Base-by-base conservation (phyloP, 768 basidiomycete genomes). In the Chalciporus chontae region DNA sequence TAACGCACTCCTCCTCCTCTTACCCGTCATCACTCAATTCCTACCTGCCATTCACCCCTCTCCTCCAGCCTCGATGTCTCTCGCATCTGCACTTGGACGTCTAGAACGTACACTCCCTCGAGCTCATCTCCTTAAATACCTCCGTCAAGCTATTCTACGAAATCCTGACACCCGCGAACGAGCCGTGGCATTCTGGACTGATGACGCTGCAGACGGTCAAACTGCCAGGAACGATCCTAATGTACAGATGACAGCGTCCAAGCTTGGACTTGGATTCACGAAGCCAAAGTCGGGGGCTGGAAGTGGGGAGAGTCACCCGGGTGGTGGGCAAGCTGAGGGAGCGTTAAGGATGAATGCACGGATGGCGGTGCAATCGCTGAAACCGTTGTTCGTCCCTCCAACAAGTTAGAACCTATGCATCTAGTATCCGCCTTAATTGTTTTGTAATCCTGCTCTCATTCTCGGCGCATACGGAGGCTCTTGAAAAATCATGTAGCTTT, bases 121-220 rank as follows among this genome's bases (percentile, higher is more conserved):
- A 0, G 63, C 82, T 8, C 77, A 80, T 50, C 71, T 83, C 34
- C 66, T 83, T 49, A 79, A 79, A 57, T 79, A 81, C 57, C 70
- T 77, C 2, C 76, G 73, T 39, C 81, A 78, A 34, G 78, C 84
- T 2, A 67, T 80, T 23, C 73, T 82, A 74, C 78, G 87, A 29
- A 59, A 71, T 6, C 76, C 78, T 2, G 63, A 66, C 24, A 68
- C 81, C 11, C 76, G 79, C 8, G 69, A 67, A 9, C 74, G 73
- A n/a, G 73, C 77, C 0, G 61, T 58, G 1, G 65, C 66, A 44
- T 86, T 81, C 76, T 88, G 86, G 86, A 67, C 69, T 4, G 71
- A 67, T 27, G 77, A 85, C 59, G 74, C 74, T 40, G 64, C 63
- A 19, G 78, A 82, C 47, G 84, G 84, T 0, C 65, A 68, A 21